Evolutionary conservation across 768 basidiomycete species (phyloP).

Genomic region (Boletus rufocinnamomeus): DNA sequence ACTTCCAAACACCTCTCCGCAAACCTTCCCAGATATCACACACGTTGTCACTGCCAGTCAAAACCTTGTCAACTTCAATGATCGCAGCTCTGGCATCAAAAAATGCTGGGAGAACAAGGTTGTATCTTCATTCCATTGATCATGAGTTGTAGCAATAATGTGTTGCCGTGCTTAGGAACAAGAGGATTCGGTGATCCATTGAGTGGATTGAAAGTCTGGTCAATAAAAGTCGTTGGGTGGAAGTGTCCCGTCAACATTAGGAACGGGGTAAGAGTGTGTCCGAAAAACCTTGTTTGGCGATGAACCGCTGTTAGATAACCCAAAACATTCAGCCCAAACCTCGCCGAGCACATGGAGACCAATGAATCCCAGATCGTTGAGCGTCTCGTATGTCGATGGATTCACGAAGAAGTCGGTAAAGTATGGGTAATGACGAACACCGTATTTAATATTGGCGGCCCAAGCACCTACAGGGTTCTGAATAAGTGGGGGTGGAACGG

Average conservation of each 20-base stretch:
- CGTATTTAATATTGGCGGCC: slow-evolving; percentile 76
- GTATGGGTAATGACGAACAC: slow-evolving; percentile 89
- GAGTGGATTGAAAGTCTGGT: slow-evolving; percentile 32
- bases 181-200: slow-evolving; percentile 44
- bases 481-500: slow-evolving; percentile 69
- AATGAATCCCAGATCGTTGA: slow-evolving; percentile 48
- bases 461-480: slow-evolving; percentile 91
- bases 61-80: slow-evolving; percentile 81
- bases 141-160: slow-evolving; percentile 80
- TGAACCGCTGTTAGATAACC: slow-evolving; percentile 74
- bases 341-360: slow-evolving; percentile 71
- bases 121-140: slow-evolving; percentile 94
- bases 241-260: slow-evolving; percentile 60
- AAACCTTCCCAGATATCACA: slow-evolving; percentile 86
- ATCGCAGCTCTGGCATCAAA: slow-evolving; percentile 89
- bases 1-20: slow-evolving; percentile 64
- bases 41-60: slow-evolving; percentile 90
- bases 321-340: slow-evolving; percentile 90
- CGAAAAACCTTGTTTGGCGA: slow-evolving; percentile 80
- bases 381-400: slow-evolving; percentile 91
- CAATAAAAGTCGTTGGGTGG: slow-evolving; percentile 74
- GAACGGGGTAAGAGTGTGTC: slow-evolving; percentile 78
- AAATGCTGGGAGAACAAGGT: slow-evolving; percentile 86
- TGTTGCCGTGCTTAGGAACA: slow-evolving; percentile 91
- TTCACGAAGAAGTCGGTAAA: slow-evolving; percentile 79